Evolutionary conservation across 129 eudicot species (phyloP).

Genomic region (Flaveria brownii): DNA sequence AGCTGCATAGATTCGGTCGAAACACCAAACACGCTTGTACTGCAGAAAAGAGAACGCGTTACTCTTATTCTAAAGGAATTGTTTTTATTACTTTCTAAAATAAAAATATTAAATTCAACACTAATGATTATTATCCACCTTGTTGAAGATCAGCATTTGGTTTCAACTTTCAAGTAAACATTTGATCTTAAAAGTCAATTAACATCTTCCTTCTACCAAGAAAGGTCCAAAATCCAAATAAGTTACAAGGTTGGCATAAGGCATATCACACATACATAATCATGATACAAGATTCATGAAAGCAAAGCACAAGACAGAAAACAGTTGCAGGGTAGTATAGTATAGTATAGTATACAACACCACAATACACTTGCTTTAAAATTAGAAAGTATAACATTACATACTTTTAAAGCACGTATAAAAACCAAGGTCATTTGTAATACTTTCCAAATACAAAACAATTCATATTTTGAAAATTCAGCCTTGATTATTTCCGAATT

Average conservation of each 20-base stretch:
- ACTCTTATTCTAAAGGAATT: neutral
- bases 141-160: neutral
- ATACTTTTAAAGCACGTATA: conserved; percentile 12
- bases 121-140: no score
- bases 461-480: neutral
- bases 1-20: conserved; percentile 99
- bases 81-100: no score
- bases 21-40: conserved; percentile 92
- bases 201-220: neutral
- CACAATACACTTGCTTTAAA: conserved; percentile 7
- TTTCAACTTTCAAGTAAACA: neutral
- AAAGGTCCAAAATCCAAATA: neutral
- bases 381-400: conserved; percentile 12
- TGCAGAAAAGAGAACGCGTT: conserved; percentile 17
- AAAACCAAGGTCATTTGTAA: conserved; percentile 22
- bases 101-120: no score
- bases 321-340: conserved; percentile 21
- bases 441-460: conserved; percentile 14
- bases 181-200: neutral
- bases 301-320: conserved; percentile 3
- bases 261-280: neutral
- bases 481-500: conserved; percentile 15
- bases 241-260: conserved; percentile 13
- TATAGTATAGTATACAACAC: conserved; percentile 9
- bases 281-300: neutral